Conservation (phyloP, 2,329 filamentous ascomycete genomes). For the Paraphaeosphaeria sporulosa region DNA sequence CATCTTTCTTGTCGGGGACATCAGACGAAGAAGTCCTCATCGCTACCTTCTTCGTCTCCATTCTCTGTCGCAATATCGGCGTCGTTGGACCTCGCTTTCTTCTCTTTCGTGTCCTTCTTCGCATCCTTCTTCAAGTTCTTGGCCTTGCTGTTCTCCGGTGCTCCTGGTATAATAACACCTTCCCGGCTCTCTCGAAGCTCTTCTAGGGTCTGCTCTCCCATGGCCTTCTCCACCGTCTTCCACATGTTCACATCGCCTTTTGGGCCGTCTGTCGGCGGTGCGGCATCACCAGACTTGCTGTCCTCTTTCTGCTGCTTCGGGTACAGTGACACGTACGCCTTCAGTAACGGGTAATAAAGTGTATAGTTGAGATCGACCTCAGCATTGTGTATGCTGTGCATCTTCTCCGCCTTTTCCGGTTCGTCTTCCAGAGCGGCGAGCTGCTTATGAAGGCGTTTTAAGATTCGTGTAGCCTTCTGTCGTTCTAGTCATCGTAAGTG, state of each 20-base stretch:
- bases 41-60: slow-evolving; percentile 32
- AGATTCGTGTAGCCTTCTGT: slow-evolving; percentile 73
- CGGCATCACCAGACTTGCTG: slow-evolving; percentile 7
- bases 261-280: slow-evolving; percentile 46
- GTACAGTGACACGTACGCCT: slow-evolving; percentile 72
- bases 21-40: slow-evolving; percentile 40
- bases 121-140: slow-evolving; percentile 25
- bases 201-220: slow-evolving; percentile 65
- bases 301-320: slow-evolving; percentile 35
- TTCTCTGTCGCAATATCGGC: slow-evolving; percentile 20
- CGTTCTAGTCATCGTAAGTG: slow-evolving; percentile 61
- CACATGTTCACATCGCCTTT: slow-evolving; percentile 69
- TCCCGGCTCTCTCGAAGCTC: slow-evolving; percentile 62
- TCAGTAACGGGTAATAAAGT: slow-evolving; percentile 73
- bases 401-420: slow-evolving; percentile 59
- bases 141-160: slow-evolving; percentile 5
- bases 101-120: slow-evolving; percentile 15
- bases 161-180: slow-evolving; percentile 30
- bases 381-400: slow-evolving; percentile 68
- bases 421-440: slow-evolving; percentile 60
- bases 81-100: slow-evolving; percentile 26
- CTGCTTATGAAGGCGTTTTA: slow-evolving; percentile 70
- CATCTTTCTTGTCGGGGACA: too few relatives aligned
- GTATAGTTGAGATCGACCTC: slow-evolving; percentile 81
- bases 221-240: slow-evolving; percentile 70